Evolutionary conservation across 176 grass and related monocot genomes (phyloP).

Genomic region (Avena atlantica): DNA sequence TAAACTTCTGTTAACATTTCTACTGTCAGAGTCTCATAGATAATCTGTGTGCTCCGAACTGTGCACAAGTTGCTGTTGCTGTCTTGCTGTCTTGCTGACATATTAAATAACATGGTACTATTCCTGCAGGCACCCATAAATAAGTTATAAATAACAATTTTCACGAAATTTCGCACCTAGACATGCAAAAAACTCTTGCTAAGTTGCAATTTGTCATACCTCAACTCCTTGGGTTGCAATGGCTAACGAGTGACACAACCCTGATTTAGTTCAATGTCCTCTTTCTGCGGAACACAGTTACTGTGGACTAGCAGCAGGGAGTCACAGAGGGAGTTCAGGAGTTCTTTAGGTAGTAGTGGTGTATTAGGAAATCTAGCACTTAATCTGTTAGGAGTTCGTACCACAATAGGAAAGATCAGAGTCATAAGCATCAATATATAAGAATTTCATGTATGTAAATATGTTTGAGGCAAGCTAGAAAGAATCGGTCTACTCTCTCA

Average conservation of each 20-base stretch:
- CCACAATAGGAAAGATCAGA: not conserved
- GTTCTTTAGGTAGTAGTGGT: not conserved
- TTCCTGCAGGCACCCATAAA: conserved; percentile 6
- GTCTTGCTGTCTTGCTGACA: not conserved
- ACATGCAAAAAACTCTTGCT: not conserved
- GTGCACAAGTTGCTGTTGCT: not conserved
- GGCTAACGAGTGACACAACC: not conserved
- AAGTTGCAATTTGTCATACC: not conserved
- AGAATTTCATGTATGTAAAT: not conserved
- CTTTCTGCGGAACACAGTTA: conserved; percentile 7
- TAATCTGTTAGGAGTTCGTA: not conserved
- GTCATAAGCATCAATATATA: not conserved
- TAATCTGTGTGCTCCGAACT: not conserved
- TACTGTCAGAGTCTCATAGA: conserved; percentile 4
- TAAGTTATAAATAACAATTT: conserved; percentile 13
- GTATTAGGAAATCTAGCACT: not conserved
- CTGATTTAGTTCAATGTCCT: conserved; percentile 23
- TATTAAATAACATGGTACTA: not conserved
- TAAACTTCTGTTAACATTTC: not conserved
- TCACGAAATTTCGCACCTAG: not conserved
- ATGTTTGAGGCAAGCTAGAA: not conserved
- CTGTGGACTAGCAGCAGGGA: not conserved
- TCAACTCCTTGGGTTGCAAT: not conserved
- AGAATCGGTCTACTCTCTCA: not conserved
- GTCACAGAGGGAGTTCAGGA: not conserved